Base-by-base conservation (phyloP, 768 basidiomycete genomes). In the Gymnopilus dilepis region DNA sequence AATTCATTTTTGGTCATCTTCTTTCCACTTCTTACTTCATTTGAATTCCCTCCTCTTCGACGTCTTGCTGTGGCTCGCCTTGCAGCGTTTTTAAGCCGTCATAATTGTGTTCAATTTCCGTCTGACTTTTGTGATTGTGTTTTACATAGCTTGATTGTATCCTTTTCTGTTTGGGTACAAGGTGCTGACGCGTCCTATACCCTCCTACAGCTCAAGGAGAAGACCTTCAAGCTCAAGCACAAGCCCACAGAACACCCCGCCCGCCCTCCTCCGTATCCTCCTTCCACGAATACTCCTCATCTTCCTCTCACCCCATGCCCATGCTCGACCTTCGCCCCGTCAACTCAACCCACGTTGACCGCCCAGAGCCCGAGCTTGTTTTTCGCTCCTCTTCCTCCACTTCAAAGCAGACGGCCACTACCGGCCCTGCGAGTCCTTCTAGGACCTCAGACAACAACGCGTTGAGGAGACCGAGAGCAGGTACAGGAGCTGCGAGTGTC, bases 211-310 rank as follows among this genome's bases (percentile, higher is more conserved):
- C 47, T n/a, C 47, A 50, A 50, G 28, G 8, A 3, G 64, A 37
- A 65, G 65, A 28, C 69, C 13, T 28, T 66, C 69, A n/a, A 69
- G 67, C 22, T 1, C 40, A 50, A 24, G 15, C 11, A 7, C 43
- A n/a, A n/a, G n/a, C n/a, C n/a, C n/a, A 58, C 11, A 38, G 30
- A 12, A 48, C 45, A 7, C 56, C 56, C 30, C n/a, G 56, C 22
- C 56, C 56, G 26, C 56, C 31, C 41, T 58, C 56, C 15, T 58
- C 56, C 21, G 34, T 48, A 33, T 58, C 56, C 3, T 58, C 56
- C 30, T 45, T 48, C 6, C 56, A 26, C 26, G 43, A 45, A 45
- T 26, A 45, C 43, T 6, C 40, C 15, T n/a, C 37, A 9, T 7
- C 53, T 12, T n/a, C n/a, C n/a, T 37, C 30, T n/a, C 17, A 22